Percentiles rank a stretch among this genome's conserved stretches.
phyloP scores from a whole-genome alignment of 371 early-diverging fungal species.

The Nematocida major region DNA sequence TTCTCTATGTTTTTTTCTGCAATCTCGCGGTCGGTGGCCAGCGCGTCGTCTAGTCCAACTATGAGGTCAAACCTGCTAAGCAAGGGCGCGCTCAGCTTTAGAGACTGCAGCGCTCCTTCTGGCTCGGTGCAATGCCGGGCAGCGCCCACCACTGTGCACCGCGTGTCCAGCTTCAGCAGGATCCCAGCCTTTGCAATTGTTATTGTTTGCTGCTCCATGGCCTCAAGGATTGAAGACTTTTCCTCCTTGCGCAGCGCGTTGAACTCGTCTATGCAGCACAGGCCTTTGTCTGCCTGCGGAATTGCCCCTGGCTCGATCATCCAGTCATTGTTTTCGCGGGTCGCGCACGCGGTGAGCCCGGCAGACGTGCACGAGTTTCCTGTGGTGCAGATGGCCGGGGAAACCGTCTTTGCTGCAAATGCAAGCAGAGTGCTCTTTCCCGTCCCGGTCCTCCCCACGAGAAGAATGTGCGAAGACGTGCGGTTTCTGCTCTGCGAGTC shows the following conservation, averaged over 20 bases:
- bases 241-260: conserved; percentile 65
- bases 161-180: conserved; percentile 57
- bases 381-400: conserved; percentile 58
- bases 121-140: conserved; percentile 47
- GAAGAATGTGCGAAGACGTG: conserved; percentile 58
- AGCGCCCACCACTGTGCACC: conserved; percentile 64
- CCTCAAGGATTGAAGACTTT: conserved; percentile 63
- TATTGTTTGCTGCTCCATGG: conserved; percentile 66
- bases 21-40: conserved; percentile 10
- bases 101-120: conserved; percentile 59
- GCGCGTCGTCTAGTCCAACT: conserved; percentile 39
- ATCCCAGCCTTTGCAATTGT: conserved; percentile 65
- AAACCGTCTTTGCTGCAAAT: conserved; percentile 44
- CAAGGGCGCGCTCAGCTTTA: conserved; percentile 59
- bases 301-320: conserved; percentile 87
- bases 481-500: conserved; percentile 18
- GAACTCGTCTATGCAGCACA: conserved; percentile 99
- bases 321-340: conserved; percentile 64
- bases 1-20: conserved; percentile 20
- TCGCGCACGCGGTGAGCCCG: conserved; percentile 64
- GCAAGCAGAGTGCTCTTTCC: conserved; percentile 62
- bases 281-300: conserved; percentile 88
- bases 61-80: conserved; percentile 64
- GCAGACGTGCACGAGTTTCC: conserved; percentile 63
- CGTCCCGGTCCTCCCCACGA: conserved; percentile 63